These are phyloP conservation scores for Friedmanniomyces endolithicus DNA, from an alignment of 495 filamentous ascomycete genomes.

Conservation along the genomic window DNA sequence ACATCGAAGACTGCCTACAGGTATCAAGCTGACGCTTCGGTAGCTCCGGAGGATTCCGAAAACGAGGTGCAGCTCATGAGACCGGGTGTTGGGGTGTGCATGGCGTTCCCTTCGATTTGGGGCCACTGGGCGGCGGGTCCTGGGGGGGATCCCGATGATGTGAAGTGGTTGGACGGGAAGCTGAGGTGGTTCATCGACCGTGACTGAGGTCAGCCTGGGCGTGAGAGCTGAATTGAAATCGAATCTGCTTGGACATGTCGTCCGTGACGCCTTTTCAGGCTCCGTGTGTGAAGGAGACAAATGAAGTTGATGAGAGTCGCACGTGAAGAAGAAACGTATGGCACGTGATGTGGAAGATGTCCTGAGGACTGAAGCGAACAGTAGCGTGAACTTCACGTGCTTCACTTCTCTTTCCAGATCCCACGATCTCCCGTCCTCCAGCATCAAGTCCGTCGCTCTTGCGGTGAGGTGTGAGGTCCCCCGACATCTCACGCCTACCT, in stretches of 20 bases:
- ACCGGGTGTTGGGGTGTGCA: conserved; percentile 45
- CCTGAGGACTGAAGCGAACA: background rate
- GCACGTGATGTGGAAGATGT: background rate
- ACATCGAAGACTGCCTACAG: background rate
- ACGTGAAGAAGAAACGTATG: no score
- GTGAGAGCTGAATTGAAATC: background rate
- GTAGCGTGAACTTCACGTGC: background rate
- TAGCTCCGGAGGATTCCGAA: conserved; percentile 53
- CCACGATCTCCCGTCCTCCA: background rate
- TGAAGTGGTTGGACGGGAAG: conserved; percentile 52
- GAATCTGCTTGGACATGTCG: background rate
- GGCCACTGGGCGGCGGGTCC: conserved; percentile 34
- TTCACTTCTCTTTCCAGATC: background rate
- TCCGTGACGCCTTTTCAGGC: no score
- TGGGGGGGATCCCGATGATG: conserved; percentile 48
- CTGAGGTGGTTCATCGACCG: conserved; percentile 37
- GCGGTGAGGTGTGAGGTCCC: background rate
- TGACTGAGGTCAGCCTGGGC: background rate
- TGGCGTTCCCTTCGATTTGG: conserved; percentile 39
- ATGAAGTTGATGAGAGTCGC: no score
- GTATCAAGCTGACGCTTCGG: conserved; percentile 13
- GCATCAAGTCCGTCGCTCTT: background rate
- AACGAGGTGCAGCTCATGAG: conserved; percentile 55
- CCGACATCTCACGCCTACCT: background rate
- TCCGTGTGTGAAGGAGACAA: no score